Evolutionary conservation across 2,329 filamentous ascomycete species (phyloP).

Genomic region (Knoxdaviesia proteae): DNA sequence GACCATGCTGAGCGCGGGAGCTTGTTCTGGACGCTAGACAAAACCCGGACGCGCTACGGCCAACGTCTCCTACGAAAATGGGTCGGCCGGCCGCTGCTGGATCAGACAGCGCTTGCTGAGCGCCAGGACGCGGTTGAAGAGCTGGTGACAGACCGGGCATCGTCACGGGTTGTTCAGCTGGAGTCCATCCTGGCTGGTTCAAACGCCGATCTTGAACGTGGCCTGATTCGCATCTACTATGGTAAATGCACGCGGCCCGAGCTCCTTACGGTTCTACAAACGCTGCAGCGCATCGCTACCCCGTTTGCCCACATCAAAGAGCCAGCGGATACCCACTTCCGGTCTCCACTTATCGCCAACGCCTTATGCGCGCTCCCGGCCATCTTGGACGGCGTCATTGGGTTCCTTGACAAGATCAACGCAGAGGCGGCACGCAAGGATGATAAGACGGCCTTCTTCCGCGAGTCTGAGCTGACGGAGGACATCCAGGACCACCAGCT

Average conservation of each 20-base stretch:
- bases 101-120: conserved; percentile 53
- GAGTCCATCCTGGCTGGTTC: conserved; percentile 49
- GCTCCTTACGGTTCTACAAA: conserved; percentile 66
- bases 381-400: conserved; percentile 52
- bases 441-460: conserved; percentile 90
- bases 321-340: conserved; percentile 49
- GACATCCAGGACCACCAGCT: conserved; percentile 76
- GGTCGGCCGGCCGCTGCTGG: conserved; percentile 77
- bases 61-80: conserved; percentile 78
- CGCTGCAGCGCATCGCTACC: conserved; percentile 58
- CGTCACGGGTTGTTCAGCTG: conserved; percentile 49
- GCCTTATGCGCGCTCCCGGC: conserved; percentile 57
- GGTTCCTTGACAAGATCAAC: conserved; percentile 71
- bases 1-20: conserved; percentile 72
- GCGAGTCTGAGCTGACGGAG: conserved; percentile 70
- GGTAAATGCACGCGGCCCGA: conserved; percentile 85
- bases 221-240: conserved; percentile 89
- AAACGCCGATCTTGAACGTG: conserved; percentile 74
- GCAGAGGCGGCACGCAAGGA: conserved; percentile 61
- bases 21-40: conserved; percentile 87
- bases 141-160: conserved; percentile 47
- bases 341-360: conserved; percentile 44
- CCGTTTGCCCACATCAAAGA: conserved; percentile 52
- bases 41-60: conserved; percentile 77
- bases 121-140: conserved; percentile 75